Conservation (phyloP, 495 filamentous ascomycete genomes). For the Hyaloscypha bicolor region DNA sequence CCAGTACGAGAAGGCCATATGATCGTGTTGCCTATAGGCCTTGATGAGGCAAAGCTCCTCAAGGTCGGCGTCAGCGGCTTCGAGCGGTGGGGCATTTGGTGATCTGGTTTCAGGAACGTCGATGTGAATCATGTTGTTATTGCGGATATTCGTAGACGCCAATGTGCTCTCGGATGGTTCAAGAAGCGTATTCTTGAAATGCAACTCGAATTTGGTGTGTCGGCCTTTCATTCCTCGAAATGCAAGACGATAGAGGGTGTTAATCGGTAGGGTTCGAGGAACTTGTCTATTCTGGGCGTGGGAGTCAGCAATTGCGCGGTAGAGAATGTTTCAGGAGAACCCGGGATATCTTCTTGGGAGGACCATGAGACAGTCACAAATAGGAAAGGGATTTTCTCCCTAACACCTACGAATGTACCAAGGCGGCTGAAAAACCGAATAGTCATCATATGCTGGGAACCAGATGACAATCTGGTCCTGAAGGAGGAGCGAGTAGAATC, state of each 20-base stretch:
- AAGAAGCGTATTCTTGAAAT: constrained; percentile 7
- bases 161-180: background rate
- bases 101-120: constrained; percentile 4
- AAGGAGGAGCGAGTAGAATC: background rate
- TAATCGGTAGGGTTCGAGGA: constrained; percentile 4
- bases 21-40: constrained; percentile 24
- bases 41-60: constrained; percentile 35
- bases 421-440: constrained; percentile 23
- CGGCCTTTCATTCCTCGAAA: constrained; percentile 33
- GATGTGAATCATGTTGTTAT: constrained; percentile 18
- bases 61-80: constrained; percentile 3
- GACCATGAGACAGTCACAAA: too few relatives aligned
- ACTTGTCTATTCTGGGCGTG: constrained; percentile 1
- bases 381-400: too few relatives aligned
- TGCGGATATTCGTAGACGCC: constrained; percentile 8
- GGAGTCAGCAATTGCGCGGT: too few relatives aligned
- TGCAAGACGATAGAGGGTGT: constrained; percentile 30
- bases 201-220: constrained; percentile 29
- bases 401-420: constrained; percentile 13
- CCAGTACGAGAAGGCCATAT: constrained; percentile 34
- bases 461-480: constrained; percentile 10
- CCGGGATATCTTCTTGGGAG: too few relatives aligned
- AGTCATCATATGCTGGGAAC: background rate
- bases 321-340: too few relatives aligned
- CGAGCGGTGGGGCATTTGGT: background rate